phyloP scores from a whole-genome alignment of 306 rosid species.

The Hylodesmum podocarpum region DNA sequence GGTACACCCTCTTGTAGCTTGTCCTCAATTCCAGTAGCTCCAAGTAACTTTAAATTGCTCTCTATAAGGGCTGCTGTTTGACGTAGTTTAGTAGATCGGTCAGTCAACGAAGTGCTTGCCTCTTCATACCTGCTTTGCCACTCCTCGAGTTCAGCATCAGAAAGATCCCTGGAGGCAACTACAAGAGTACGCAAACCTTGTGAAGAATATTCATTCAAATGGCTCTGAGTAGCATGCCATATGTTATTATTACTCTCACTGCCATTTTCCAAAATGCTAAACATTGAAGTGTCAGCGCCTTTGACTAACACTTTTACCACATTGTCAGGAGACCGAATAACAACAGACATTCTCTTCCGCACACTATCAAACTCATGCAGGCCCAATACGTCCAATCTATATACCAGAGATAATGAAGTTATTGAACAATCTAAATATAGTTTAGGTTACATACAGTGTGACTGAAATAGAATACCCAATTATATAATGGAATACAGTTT shows the following conservation, averaged over 20 bases:
- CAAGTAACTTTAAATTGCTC: conserved; percentile 74
- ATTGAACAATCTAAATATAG: conserved; percentile 24
- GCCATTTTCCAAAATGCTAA: conserved; percentile 59
- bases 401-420: conserved; percentile 30
- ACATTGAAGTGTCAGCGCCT: conserved; percentile 94
- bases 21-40: conserved; percentile 97
- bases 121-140: conserved; percentile 89
- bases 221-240: conserved; percentile 56
- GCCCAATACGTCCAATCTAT: conserved; percentile 95
- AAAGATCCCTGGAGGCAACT: conserved; percentile 78
- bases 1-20: conserved; percentile 98
- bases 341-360: conserved; percentile 97
- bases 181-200: conserved; percentile 92
- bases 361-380: conserved; percentile 96
- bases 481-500: conserved; percentile 9
- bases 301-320: conserved; percentile 88
- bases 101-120: conserved; percentile 90
- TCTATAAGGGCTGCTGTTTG: conserved; percentile 81
- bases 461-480: conserved; percentile 2
- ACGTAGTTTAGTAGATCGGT: conserved; percentile 68
- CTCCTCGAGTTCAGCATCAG: conserved; percentile 67
- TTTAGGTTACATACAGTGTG: neutral
- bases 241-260: conserved; percentile 37
- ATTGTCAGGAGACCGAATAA: conserved; percentile 80
- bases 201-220: conserved; percentile 78